Evolutionary conservation across 1,284 basidiomycete genomes (phyloP), one percentile per base, ranked within the genome.

Genomic region (Cutaneotrichosporon dermatis): DNA sequence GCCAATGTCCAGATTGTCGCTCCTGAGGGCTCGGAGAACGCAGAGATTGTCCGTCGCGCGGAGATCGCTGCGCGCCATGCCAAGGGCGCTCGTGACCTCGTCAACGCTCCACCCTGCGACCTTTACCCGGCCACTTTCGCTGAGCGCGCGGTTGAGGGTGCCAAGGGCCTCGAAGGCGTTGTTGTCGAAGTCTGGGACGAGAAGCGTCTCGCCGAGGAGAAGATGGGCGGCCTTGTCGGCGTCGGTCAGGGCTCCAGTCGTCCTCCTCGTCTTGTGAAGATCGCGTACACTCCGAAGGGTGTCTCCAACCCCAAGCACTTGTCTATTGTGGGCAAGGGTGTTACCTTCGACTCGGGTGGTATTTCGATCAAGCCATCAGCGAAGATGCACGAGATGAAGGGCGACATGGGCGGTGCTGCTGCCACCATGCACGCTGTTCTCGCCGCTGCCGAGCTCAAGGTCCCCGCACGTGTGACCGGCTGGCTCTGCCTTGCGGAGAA

Each of bases 351-450:
- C 58, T 63, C 62, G 5, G 62, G 62, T 25, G 62, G 62, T 39
- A 43, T 63, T 15, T 60, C 58, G 35, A 55, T 63, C 55, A 63
- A 63, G 55, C 62, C 62, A 11, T 44, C 44, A 8, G 48, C 62
- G 39, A 57, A 56, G 52, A 63, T 63, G 62, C 41, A 55, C 50
- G 58, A 60, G 62, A 63, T 63, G 62, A 63, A 63, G 62, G 56
- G 58, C 40, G 62, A 63, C 58, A 63, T 63, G 62, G 58, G 58
- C 53, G 62, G 62, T 41, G 58, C 62, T 13, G 62, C 62, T 4
- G 58, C 62, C 0, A 59, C 58, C 1, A 44, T 63, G 16, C 62
- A 63, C 50, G 49, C 55, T 13, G 62, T 60, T n/a, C 58, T 63
- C 36, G 56, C 58, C 6, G 62, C 58, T 10, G 62, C 62, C 6